These are phyloP conservation scores for Euclidium syriacum DNA, from an alignment of 345 rosid species.

Conservation along the genomic window DNA sequence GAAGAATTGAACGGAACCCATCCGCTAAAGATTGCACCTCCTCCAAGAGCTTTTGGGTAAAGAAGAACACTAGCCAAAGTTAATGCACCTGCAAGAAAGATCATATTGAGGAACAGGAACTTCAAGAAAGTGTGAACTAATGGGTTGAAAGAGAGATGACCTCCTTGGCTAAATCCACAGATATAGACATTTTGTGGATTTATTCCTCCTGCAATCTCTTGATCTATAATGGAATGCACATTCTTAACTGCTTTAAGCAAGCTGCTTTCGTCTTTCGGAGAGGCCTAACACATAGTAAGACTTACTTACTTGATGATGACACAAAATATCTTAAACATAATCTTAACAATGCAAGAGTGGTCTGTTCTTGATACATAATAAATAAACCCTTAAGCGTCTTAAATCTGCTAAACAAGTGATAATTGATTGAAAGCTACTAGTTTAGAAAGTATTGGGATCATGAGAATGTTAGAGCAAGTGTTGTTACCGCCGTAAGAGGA, in stretches of 20 bases:
- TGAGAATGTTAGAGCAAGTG: neutral
- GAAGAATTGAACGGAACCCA: constrained; percentile 80
- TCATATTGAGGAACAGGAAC: neutral
- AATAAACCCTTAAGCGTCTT: too few relatives aligned
- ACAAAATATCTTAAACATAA: neutral
- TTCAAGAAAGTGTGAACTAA: neutral
- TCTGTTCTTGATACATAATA: neutral
- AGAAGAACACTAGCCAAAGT: constrained; percentile 73
- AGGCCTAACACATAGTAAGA: constrained; percentile 34
- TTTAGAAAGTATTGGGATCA: neutral
- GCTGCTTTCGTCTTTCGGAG: constrained; percentile 64
- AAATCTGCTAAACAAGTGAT: neutral
- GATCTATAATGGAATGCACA: constrained; percentile 67
- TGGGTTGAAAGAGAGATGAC: constrained; percentile 26
- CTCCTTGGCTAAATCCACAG: constrained; percentile 95
- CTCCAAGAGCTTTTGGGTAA: constrained; percentile 78
- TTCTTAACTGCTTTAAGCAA: constrained; percentile 66
- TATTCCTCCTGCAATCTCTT: constrained; percentile 55
- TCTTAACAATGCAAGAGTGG: neutral
- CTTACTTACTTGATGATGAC: neutral
- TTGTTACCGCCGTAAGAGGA: constrained; percentile 71
- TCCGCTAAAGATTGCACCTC: constrained; percentile 74
- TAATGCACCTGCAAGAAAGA: constrained; percentile 44
- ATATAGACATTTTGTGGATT: constrained; percentile 60
- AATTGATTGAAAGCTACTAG: neutral